phyloP scores from a whole-genome alignment of 2,329 filamentous ascomycete species.

The Dothistroma septosporum region DNA sequence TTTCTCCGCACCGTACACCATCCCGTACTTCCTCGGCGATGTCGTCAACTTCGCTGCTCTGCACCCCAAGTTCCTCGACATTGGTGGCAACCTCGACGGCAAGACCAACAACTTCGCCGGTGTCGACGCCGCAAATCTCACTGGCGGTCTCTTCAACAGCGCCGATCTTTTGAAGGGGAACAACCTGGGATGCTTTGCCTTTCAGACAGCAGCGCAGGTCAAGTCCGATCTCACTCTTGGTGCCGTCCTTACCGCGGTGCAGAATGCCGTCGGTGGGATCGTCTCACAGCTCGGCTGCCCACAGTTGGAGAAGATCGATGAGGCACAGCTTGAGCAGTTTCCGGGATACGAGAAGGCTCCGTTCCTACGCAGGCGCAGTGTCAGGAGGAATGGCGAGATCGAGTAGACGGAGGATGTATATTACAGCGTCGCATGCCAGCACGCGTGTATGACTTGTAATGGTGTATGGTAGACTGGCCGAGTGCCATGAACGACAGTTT shows the following conservation, averaged over 20 bases:
- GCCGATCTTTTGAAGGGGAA: slow-evolving; percentile 30
- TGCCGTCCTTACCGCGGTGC: slow-evolving; percentile 11
- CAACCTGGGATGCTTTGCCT: slow-evolving; percentile 37
- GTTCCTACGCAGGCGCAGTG: background rate
- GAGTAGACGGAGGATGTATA: background rate
- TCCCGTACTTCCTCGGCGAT: slow-evolving; percentile 31
- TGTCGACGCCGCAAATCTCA: slow-evolving; percentile 36
- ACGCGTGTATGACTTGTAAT: background rate
- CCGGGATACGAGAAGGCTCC: slow-evolving; percentile 26
- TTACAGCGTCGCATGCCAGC: background rate
- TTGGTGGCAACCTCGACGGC: slow-evolving; percentile 38
- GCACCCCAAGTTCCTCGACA: slow-evolving; percentile 32
- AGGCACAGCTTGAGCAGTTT: slow-evolving; percentile 27
- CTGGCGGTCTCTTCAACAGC: slow-evolving; percentile 42
- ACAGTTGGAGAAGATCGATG: slow-evolving; percentile 26
- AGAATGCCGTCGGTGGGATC: slow-evolving; percentile 16
- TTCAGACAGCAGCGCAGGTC: slow-evolving; percentile 35
- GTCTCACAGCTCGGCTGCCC: slow-evolving; percentile 27
- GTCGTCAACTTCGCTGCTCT: slow-evolving; percentile 19
- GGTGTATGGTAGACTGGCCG: background rate
- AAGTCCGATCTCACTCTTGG: slow-evolving; percentile 28
- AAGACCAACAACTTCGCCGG: slow-evolving; percentile 36
- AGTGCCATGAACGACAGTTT: background rate
- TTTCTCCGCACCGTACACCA: slow-evolving; percentile 31
- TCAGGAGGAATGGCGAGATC: background rate